phyloP scores from a whole-genome alignment of 495 filamentous ascomycete genomes.

The Achaetomiella virescens region DNA sequence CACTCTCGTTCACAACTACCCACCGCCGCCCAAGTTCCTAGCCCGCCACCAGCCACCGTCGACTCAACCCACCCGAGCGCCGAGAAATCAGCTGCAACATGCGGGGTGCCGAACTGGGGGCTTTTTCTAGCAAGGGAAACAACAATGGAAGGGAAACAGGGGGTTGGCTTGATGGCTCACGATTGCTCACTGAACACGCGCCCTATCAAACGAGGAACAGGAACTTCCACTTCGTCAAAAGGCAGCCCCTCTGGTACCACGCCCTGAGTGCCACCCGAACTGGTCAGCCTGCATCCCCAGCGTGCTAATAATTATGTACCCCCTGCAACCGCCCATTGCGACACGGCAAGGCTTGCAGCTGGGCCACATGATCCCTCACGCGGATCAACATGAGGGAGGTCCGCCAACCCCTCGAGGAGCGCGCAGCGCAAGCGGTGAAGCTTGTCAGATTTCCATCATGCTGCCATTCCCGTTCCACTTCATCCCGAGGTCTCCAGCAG shows the following conservation, averaged over 20 bases:
- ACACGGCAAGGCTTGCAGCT: neutral
- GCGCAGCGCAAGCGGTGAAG: too few relatives aligned
- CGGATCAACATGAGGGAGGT: neutral
- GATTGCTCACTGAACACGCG: too few relatives aligned
- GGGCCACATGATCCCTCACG: neutral
- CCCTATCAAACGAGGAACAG: too few relatives aligned
- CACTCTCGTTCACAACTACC: too few relatives aligned
- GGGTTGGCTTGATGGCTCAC: too few relatives aligned
- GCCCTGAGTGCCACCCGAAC: conserved; percentile 1
- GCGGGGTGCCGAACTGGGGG: conserved; percentile 7
- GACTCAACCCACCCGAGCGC: neutral
- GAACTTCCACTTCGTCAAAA: too few relatives aligned
- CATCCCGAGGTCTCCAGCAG: neutral
- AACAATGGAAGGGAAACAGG: too few relatives aligned
- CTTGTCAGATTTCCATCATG: too few relatives aligned
- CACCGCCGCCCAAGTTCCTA: too few relatives aligned
- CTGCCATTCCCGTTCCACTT: too few relatives aligned
- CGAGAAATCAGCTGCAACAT: neutral
- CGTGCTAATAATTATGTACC: neutral
- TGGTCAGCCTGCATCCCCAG: neutral
- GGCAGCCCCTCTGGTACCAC: neutral
- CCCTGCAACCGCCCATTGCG: neutral
- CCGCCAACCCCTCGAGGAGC: too few relatives aligned
- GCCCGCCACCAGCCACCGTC: neutral
- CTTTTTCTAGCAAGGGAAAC: neutral